These are phyloP conservation scores for Stellera chamaejasme DNA, from an alignment of 345 rosid genomes.

Conservation along the genomic window DNA sequence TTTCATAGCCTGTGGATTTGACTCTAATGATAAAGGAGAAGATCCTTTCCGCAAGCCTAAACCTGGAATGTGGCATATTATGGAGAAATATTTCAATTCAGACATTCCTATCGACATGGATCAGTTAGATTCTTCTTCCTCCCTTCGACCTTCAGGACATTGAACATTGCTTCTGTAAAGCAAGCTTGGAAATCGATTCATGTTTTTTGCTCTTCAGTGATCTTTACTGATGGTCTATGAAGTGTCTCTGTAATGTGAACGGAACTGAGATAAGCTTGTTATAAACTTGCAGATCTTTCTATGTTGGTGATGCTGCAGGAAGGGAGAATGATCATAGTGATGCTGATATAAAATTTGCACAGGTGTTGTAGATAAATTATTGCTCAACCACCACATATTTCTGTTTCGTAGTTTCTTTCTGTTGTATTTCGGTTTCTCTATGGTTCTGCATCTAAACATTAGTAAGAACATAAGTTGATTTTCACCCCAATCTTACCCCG, in stretches of 20 bases:
- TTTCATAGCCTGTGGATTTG: constrained; percentile 74
- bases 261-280: constrained; percentile 1
- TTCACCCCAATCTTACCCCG: too few species aligned
- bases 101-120: constrained; percentile 74
- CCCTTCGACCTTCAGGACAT: background rate
- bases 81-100: constrained; percentile 83
- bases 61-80: constrained; percentile 84
- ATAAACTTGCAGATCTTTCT: constrained; percentile 59
- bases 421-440: background rate
- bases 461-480: too few species aligned
- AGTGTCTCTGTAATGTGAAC: background rate
- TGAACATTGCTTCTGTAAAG: too few species aligned
- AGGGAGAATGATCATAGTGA: constrained; percentile 76
- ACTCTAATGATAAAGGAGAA: constrained; percentile 38
- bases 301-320: constrained; percentile 98
- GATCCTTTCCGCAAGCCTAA: constrained; percentile 84
- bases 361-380: constrained; percentile 28
- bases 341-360: constrained; percentile 80
- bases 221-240: background rate
- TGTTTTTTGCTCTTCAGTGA: background rate
- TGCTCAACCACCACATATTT: background rate
- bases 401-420: too few species aligned
- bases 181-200: too few species aligned
- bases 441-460: background rate
- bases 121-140: constrained; percentile 35